phyloP scores from a whole-genome alignment of 1,139 yeast genomes.

The Kodamaea sp. region DNA sequence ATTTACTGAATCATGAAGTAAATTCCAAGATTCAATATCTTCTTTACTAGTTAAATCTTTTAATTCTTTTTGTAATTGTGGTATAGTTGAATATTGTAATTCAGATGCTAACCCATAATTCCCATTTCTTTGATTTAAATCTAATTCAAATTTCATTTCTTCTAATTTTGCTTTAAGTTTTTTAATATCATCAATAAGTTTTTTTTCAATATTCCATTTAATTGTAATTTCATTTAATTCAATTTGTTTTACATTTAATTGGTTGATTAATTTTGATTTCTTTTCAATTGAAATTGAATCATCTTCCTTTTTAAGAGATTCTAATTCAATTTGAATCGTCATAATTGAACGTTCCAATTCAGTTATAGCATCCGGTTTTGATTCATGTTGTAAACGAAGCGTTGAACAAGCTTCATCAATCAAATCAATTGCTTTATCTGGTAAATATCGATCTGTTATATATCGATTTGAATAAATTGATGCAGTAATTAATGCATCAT shows the following conservation, averaged over 20 bases:
- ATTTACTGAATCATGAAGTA: constrained; percentile 89
- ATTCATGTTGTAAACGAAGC: constrained; percentile 88
- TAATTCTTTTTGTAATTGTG: constrained; percentile 65
- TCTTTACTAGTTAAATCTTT: constrained; percentile 44
- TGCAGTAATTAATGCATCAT: constrained; percentile 90
- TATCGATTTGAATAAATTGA: constrained; percentile 88
- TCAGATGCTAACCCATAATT: constrained; percentile 87
- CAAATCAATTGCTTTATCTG: constrained; percentile 94
- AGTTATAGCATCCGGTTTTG: constrained; percentile 92
- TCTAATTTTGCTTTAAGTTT: constrained; percentile 78
- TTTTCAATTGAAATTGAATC: constrained; percentile 82
- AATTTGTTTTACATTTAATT: constrained; percentile 55
- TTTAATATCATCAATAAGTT: constrained; percentile 71
- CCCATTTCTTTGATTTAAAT: constrained; percentile 77
- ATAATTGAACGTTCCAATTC: constrained; percentile 83
- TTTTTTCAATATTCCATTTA: constrained; percentile 82
- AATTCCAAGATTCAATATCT: constrained; percentile 29
- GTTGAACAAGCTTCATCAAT: constrained; percentile 98
- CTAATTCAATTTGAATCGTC: constrained; percentile 93
- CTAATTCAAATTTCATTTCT: constrained; percentile 77
- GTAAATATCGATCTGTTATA: constrained; percentile 85
- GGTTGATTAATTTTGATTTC: constrained; percentile 58
- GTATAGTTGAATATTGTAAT: constrained; percentile 81
- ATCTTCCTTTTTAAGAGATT: constrained; percentile 86
- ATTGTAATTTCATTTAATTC: constrained; percentile 69